Evolutionary conservation across 768 basidiomycete genomes (phyloP), one percentile per base, ranked within the genome.

Genomic region (Collybia nuda): DNA sequence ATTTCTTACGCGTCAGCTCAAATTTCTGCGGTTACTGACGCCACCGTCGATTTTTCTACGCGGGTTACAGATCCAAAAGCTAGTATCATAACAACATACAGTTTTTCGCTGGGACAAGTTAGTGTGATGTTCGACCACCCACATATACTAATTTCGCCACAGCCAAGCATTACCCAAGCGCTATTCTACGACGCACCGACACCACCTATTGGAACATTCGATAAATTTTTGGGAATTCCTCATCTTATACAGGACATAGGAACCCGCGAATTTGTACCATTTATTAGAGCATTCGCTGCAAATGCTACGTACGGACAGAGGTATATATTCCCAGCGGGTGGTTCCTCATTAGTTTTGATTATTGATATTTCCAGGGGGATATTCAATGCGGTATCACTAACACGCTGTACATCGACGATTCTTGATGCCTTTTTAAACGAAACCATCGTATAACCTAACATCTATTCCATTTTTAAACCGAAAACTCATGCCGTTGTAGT

Each of bases 171-270:
- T 26, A 11, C 5, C 60, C 60, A 2, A 58, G 66, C 6, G 47
- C 80, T 2, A 45, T 87, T 86, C 63, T 86, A 87, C 55, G 79
- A 86, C 56, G 78, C 55, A 0, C 82, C 84, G 11, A 68, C 62
- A 0, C 74, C 74, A 1, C 81, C 80, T 0, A 49, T 53, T 0
- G 80, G 77, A 1, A 72, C 80, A 22, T 82, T 82, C 52, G 79
- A 82, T 50, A 71, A 70, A 6, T 79, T 80, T 62, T 53, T 81
- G 21, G 66, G 68, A 1, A 77, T 82, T 32, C 75, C 76, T 2
- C 46, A 58, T n/a, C 41, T 77, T 21, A 60, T 58, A 3, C 60
- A 62, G 47, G 71, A 79, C 48, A 59, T 80, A 2, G 56, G 50
- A 1, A 76, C 76, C 0, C 64, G 74, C 3, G 67, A 68, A 5